Conservation (phyloP, 257 asterid genomes). For the Linderniella brevidens region DNA sequence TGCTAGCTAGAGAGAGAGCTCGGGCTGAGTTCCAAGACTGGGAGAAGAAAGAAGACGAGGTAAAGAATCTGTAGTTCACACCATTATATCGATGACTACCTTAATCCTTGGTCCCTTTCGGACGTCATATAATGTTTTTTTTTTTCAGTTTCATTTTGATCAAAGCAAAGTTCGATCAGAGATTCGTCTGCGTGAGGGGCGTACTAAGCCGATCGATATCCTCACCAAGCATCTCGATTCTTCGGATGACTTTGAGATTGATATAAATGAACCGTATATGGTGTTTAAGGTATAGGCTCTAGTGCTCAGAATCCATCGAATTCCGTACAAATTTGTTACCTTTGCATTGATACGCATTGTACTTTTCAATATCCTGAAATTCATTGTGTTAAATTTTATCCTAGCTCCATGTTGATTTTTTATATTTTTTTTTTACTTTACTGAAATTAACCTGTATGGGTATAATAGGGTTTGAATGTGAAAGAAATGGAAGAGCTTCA, state of each 20-base stretch:
- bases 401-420: background rate
- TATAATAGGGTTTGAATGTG: slow-evolving; percentile 46
- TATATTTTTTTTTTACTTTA: background rate
- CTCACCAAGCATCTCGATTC: slow-evolving; percentile 81
- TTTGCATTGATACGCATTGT: background rate
- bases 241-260: slow-evolving; percentile 66
- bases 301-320: too few species aligned
- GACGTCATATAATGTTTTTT: slow-evolving; percentile 11
- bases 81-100: slow-evolving; percentile 5
- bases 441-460: slow-evolving; percentile 1
- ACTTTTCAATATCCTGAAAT: background rate
- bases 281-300: slow-evolving; percentile 45
- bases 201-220: slow-evolving; percentile 81
- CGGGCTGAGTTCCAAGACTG: slow-evolving; percentile 96
- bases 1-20: slow-evolving; percentile 91
- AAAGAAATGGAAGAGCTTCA: slow-evolving; percentile 92
- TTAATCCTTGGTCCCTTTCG: background rate
- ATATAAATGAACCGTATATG: slow-evolving; percentile 78
- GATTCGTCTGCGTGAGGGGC: slow-evolving; percentile 89
- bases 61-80: slow-evolving; percentile 9
- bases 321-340: too few species aligned
- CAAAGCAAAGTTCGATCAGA: slow-evolving; percentile 92
- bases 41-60: slow-evolving; percentile 99
- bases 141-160: slow-evolving; percentile 79
- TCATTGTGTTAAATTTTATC: background rate